Base-by-base conservation (phyloP, 2,329 filamentous ascomycete genomes). In the Aspergillus sp. region DNA sequence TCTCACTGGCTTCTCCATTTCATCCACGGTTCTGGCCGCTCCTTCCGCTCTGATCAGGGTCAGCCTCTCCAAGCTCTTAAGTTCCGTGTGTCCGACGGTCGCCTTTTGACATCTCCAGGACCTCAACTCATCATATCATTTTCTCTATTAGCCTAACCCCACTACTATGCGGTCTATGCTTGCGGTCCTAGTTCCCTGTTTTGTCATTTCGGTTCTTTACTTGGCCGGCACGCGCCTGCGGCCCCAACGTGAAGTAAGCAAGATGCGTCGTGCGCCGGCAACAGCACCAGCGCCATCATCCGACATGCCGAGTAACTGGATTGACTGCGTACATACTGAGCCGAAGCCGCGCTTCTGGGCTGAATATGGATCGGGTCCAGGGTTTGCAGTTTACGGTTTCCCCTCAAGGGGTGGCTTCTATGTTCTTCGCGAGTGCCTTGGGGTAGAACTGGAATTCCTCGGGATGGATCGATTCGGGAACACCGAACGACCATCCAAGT, bases 371-470 rank as follows among this genome's bases (percentile, higher is more conserved):
- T 38, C 32, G 19, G 62, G 62, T 2, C 41, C 41, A 45, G 41
- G 41, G 41, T 39, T 39, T 4, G 15, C 21, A 36, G 58, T 61
- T 9, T 47, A 21, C 3, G 63, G 63, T 2, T 61, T 28, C 9
- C 63, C 63, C 4, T 63, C 61, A 8, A 45, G 52, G 28, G 63
- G 63, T 3, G 63, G 58, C 15, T 4, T 57, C 39, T 65, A 65
- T 52, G 4, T 17, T 5, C 51, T 63, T 30, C 5, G 39, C 6
- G 1, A 41, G n/a, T 57, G 55, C 38, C 7, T 51, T n/a, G 43
- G 57, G 4, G 58, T 65, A 17, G 63, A 65, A 15, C 28, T 30
- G 28, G 63, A 63, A 8, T 64, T 62, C 28, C 60, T 64, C 12
- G 54, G 51, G 17, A 43, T 57, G 4, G 60, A 62, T 30, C 57